These are phyloP conservation scores for Cynanchum wilfordii DNA, from an alignment of 257 asterid genomes.

Conservation along the genomic window DNA sequence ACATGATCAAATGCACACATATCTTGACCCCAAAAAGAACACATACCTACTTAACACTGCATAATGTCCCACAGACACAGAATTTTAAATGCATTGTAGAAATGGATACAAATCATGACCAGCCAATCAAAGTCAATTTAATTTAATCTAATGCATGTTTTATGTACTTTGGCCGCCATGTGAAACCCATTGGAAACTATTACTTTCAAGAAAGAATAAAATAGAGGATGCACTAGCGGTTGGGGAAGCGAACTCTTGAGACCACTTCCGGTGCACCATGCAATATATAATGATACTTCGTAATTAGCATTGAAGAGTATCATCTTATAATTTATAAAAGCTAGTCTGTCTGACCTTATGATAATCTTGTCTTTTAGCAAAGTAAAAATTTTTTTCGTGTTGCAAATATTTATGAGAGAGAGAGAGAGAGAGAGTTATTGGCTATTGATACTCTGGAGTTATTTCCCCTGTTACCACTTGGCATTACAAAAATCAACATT, in stretches of 20 bases:
- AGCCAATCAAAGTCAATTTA: neutral
- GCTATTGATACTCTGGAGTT: no score
- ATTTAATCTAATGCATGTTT: neutral
- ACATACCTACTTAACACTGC: conserved; percentile 4
- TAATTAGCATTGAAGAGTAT: neutral
- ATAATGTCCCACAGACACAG: neutral
- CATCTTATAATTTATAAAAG: neutral
- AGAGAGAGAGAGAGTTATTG: no score
- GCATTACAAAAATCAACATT: no score
- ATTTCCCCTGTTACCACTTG: no score
- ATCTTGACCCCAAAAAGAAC: neutral
- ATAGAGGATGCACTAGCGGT: neutral
- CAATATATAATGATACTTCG: neutral
- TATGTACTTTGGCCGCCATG: conserved; percentile 4
- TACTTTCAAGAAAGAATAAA: neutral
- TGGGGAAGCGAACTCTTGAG: neutral
- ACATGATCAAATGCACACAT: neutral
- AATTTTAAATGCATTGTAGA: neutral
- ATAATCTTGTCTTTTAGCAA: neutral
- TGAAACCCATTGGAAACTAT: conserved; percentile 1
- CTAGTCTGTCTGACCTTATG: neutral
- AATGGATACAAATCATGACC: neutral
- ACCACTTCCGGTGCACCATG: neutral
- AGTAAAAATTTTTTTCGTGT: no score
- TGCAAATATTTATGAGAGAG: neutral